phyloP scores from a whole-genome alignment of 495 filamentous ascomycete genomes.

The Penicillium daleae region DNA sequence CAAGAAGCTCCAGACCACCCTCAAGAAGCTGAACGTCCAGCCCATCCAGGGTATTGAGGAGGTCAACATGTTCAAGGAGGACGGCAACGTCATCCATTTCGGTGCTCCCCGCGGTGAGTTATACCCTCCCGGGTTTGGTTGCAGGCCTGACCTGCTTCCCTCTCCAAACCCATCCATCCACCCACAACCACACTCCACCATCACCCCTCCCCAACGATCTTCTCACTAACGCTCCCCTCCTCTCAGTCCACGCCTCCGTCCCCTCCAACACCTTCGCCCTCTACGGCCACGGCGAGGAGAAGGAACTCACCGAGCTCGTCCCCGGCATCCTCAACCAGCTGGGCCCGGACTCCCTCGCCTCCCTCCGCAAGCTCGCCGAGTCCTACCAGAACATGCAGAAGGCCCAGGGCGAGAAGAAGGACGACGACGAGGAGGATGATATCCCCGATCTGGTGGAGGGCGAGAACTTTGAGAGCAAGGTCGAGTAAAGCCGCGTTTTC shows the following conservation, averaged over 20 bases:
- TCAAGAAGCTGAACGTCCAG: slow-evolving; percentile 96
- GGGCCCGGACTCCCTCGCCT: slow-evolving; percentile 95
- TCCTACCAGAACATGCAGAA: slow-evolving; percentile 99
- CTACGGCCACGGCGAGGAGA: slow-evolving; percentile 98
- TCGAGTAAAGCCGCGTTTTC: slow-evolving; percentile 54
- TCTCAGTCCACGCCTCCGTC: slow-evolving; percentile 88
- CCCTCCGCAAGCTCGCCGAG: slow-evolving; percentile 96
- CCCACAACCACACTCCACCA: too few species aligned
- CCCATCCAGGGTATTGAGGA: slow-evolving; percentile 99
- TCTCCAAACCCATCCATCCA: background rate
- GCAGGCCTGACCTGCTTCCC: background rate
- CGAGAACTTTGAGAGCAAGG: slow-evolving; percentile 95
- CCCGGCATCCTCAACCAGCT: slow-evolving; percentile 99
- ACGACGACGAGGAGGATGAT: slow-evolving; percentile 80
- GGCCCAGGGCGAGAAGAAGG: slow-evolving; percentile 75
- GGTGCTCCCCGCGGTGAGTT: slow-evolving; percentile 90
- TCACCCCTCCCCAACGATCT: too few species aligned
- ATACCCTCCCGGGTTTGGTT: background rate
- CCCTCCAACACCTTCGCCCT: slow-evolving; percentile 98
- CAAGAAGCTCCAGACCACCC: slow-evolving; percentile 95
- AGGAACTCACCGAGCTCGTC: slow-evolving; percentile 98
- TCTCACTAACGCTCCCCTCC: slow-evolving; percentile 1
- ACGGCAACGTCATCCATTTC: slow-evolving; percentile 99
- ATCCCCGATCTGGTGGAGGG: slow-evolving; percentile 96
- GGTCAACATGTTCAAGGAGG: slow-evolving; percentile 99